Base-by-base conservation (phyloP, 345 rosid species). In the Abelmoschus esculentus region DNA sequence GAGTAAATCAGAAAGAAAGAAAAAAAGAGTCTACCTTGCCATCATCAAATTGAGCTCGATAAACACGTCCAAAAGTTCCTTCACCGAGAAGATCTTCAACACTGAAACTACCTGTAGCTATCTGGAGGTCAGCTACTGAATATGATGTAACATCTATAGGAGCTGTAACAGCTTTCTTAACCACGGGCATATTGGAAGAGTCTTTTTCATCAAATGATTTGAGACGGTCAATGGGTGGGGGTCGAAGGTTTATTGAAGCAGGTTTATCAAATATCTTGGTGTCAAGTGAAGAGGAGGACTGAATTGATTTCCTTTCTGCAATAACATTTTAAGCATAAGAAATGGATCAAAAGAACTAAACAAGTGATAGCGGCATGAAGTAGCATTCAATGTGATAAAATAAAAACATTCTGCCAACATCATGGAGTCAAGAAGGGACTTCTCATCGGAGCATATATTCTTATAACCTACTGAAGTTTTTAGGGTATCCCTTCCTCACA, bases 41-140 rank as follows among this genome's bases (percentile, higher is more conserved):
- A 75, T 89, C 87, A 78, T 84, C 88, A 76, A 95, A 86, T 58
- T 87, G 93, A 66, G 99, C 99, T 84, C 87, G 90, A 81, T 91
- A 95, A 40, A 95, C 98, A 74, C 93, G 90, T 49, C 99, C 99
- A 82, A 95, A 95, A 76, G 83, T 84, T 34, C 99, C 98, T 80
- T 90, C 98, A 10, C 98, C 99, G 53, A 95, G 90, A 79, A 92
- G 90, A 80, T 86, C 81, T 67, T 95, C 96, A 32, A 83, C 61
- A 66, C 76, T 88, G 86, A 95, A 95, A 84, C 98, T 91, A 49
- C 89, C 92, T 18, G 99, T 95, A 68, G 93, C 90, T 76, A 92
- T 82, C 83, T 95, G 99, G 75, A 95, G 85, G 79, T 95, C 99
- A 29, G 98, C 98, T 74, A 95, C 80, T 28, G 98, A 82, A 78